Conservation (phyloP, 306 rosid species). For the Prunus mume region DNA sequence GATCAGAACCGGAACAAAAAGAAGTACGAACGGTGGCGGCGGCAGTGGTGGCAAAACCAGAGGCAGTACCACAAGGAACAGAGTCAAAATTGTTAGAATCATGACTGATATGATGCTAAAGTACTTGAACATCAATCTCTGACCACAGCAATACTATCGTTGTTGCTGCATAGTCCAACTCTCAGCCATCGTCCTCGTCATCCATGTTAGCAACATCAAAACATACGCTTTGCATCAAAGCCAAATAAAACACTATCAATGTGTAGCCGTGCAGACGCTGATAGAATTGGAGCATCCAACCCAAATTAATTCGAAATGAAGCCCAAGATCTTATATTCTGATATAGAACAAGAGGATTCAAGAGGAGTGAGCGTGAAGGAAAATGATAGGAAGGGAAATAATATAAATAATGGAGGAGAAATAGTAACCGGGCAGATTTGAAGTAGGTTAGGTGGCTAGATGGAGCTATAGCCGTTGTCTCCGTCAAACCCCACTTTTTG, state of each 20-base stretch:
- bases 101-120: background rate
- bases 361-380: background rate
- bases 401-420: background rate
- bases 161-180: no score
- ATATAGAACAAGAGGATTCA: background rate
- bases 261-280: background rate
- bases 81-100: background rate
- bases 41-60: background rate
- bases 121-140: background rate
- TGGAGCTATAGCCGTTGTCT: background rate
- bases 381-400: no score
- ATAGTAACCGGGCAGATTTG: background rate
- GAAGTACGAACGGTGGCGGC: background rate
- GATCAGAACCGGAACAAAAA: background rate
- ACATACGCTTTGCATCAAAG: background rate
- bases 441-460: background rate
- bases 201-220: background rate
- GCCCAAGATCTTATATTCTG: background rate
- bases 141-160: no score
- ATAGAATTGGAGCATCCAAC: background rate
- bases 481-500: background rate
- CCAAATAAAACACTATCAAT: background rate
- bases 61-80: background rate
- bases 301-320: background rate
- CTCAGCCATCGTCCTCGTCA: no score